Percentiles rank a stretch among this genome's conserved stretches.
Conservation (phyloP, 208 protist species). For the Trypanosoma boissoni region DNA sequence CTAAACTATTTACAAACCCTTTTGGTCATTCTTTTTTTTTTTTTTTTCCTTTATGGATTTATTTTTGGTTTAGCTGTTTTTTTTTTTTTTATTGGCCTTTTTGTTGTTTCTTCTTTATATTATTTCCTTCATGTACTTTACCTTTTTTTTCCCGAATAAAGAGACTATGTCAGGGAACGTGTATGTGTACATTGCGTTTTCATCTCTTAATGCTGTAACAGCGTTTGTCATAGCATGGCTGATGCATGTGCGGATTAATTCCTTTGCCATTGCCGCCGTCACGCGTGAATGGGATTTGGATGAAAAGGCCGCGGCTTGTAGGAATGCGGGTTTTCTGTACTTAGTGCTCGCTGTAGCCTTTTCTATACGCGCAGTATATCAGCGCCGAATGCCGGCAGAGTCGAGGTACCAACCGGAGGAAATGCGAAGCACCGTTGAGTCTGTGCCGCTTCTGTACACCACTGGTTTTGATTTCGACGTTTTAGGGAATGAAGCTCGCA, state of each 20-base stretch:
- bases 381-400: conserved; percentile 1
- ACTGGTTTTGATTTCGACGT: neutral
- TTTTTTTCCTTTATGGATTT: neutral
- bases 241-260: conserved; percentile 61
- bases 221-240: conserved; percentile 75
- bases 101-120: conserved; percentile 3
- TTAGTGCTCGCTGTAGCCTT: conserved; percentile 47
- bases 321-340: conserved; percentile 65
- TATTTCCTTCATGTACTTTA: conserved; percentile 1
- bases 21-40: neutral
- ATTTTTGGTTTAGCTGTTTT: neutral
- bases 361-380: conserved; percentile 15
- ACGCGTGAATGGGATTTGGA: conserved; percentile 52
- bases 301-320: conserved; percentile 61
- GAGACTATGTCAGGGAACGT: conserved; percentile 20
- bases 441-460: conserved; percentile 20
- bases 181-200: conserved; percentile 70
- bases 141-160: neutral
- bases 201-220: conserved; percentile 61
- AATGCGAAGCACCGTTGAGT: conserved; percentile 9
- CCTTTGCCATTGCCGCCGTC: conserved; percentile 53
- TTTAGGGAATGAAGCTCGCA: neutral
- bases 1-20: neutral
- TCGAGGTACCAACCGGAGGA: conserved; percentile 18
- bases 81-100: neutral